Evolutionary conservation across 345 rosid species (phyloP), one percentile per base, ranked within the genome.

Genomic region (Arabidopsis thaliana): DNA sequence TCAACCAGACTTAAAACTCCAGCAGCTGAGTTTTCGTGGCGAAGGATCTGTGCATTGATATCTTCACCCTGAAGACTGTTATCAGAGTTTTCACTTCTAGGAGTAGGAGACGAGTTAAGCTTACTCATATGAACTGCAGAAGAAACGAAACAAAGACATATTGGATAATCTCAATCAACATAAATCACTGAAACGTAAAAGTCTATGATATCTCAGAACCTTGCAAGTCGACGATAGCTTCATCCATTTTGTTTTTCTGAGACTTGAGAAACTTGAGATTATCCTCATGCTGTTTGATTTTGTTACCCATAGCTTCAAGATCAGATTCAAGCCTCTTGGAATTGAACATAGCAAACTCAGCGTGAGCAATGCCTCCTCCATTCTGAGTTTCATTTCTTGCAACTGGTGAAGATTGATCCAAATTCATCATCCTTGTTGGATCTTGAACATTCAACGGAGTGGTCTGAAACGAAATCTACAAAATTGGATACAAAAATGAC

Each of bases 281-380:
- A 44, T 85, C 83, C 50, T 92, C 96, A 4, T 87, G 94, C 65
- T 78, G 88, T 79, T 88, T 90, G 81, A 92, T 81, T 79, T 84
- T 87, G 77, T 57, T 62, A 64, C 93, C 97, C 38, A 88, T 66
- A 2, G 40, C 28, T 30, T 83, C 87, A 40, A 88, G 83, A 68
- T 88, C 96, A 77, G 91, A 87, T 79, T 92, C 80, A 82, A 90
- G 91, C 80, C 78, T 92, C 85, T 83, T 68, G 36, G 90, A 78
- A 77, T 78, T 76, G 74, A 62, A 73, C 50, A 86, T 1, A 42
- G 81, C 55, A 50, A 72, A 56, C 56, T 81, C 85, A 1, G 80
- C 86, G 11, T 80, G 71, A 59, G 73, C 34, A 59, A 42, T n/a
- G 44, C 89, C 88, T 69, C 85, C 34, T 74, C 84, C 87, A 55